Evolutionary conservation across 2,329 filamentous ascomycete species (phyloP).

Genomic region (Hypocrella siamensis): DNA sequence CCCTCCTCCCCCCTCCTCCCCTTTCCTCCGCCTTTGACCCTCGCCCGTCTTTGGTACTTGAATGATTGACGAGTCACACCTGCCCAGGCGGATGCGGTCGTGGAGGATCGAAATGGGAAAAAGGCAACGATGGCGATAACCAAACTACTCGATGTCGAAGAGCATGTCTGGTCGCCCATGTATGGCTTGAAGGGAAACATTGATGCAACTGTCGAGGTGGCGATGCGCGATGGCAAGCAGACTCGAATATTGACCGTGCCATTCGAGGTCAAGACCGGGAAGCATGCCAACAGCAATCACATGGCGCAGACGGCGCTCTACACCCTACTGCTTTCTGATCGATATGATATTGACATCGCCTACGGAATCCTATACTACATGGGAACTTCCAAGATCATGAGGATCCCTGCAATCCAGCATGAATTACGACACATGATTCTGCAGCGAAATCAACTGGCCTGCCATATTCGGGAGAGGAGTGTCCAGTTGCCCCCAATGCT

Average conservation of each 20-base stretch:
- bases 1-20: background rate
- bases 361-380: constrained; percentile 93
- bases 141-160: constrained; percentile 90
- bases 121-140: constrained; percentile 72
- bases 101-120: constrained; percentile 65
- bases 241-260: constrained; percentile 66
- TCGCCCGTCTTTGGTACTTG: background rate
- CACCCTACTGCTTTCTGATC: constrained; percentile 78
- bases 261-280: constrained; percentile 91
- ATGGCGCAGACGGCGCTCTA: constrained; percentile 91
- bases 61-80: too few species aligned
- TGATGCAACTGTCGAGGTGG: constrained; percentile 86
- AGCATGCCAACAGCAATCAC: constrained; percentile 66
- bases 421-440: constrained; percentile 95
- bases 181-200: constrained; percentile 97
- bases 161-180: constrained; percentile 96
- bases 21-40: background rate
- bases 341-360: constrained; percentile 82
- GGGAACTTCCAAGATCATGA: constrained; percentile 72
- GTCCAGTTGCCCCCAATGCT: constrained; percentile 74
- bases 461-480: constrained; percentile 67
- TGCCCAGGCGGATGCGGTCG: constrained; percentile 51
- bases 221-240: constrained; percentile 55
- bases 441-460: constrained; percentile 79
- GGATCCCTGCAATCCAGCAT: constrained; percentile 70